Evolutionary conservation across 139 green algal species (phyloP).

Genomic region (Chlorella vulgaris): DNA sequence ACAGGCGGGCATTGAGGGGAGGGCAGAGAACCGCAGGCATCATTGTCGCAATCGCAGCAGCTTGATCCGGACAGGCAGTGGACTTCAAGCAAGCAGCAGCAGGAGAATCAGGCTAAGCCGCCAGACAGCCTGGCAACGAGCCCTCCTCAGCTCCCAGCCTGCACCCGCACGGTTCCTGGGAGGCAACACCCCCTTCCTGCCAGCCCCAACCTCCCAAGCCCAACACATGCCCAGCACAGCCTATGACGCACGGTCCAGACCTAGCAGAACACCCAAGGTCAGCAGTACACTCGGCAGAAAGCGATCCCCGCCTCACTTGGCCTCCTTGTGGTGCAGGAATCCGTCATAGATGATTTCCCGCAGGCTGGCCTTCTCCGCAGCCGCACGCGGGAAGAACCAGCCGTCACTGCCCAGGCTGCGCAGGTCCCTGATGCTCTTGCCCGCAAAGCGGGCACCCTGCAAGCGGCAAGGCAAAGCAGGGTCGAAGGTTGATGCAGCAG

Average conservation of each 20-base stretch:
- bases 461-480: neutral
- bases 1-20: neutral
- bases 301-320: slow-evolving; percentile 11
- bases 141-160: too few relatives aligned
- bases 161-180: too few relatives aligned
- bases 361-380: slow-evolving; percentile 47
- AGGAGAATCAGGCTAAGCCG: too few relatives aligned
- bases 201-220: too few relatives aligned
- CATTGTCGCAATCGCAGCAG: too few relatives aligned
- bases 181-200: too few relatives aligned
- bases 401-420: slow-evolving; percentile 64
- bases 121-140: too few relatives aligned
- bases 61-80: too few relatives aligned
- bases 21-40: neutral
- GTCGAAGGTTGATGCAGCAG: neutral
- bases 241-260: too few relatives aligned
- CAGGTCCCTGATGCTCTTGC: slow-evolving; percentile 57
- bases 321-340: slow-evolving; percentile 55
- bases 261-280: too few relatives aligned
- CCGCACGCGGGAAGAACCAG: slow-evolving; percentile 62
- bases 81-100: too few relatives aligned
- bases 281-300: neutral
- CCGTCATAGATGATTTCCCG: slow-evolving; percentile 73
- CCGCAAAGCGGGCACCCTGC: slow-evolving; percentile 28
- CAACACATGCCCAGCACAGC: too few relatives aligned